Percentiles rank a stretch among this genome's conserved stretches.
Evolutionary conservation across 176 grass and related monocot genomes (phyloP).

Genomic region (Lolium perenne): DNA sequence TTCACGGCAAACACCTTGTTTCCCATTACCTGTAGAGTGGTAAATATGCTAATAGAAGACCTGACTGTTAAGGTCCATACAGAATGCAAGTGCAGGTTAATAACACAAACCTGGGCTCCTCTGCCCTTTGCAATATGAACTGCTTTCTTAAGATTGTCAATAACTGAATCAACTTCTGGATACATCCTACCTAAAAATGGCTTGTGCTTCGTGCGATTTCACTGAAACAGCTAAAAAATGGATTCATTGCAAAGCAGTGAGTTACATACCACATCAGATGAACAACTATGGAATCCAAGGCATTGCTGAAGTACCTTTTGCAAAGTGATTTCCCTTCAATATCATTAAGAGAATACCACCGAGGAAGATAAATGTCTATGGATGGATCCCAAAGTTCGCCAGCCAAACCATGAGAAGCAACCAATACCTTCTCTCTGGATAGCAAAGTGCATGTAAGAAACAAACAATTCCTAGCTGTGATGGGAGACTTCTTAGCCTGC

Average conservation of each 20-base stretch:
- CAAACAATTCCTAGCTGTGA: neutral
- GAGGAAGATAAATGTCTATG: conserved; percentile 57
- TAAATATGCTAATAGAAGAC: no score
- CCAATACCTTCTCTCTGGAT: conserved; percentile 55
- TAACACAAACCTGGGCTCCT: conserved; percentile 20
- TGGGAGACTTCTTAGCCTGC: no score
- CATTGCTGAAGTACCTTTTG: conserved; percentile 47
- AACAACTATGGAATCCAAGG: neutral
- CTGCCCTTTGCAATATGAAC: conserved; percentile 46
- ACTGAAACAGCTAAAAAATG: no score
- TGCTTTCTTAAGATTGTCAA: conserved; percentile 32
- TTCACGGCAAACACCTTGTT: neutral
- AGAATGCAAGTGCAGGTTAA: neutral
- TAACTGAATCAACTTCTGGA: no score
- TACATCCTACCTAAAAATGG: no score
- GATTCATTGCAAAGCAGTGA: no score
- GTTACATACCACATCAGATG: no score
- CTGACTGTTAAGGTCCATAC: no score
- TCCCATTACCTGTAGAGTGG: no score
- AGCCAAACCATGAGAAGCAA: conserved; percentile 59
- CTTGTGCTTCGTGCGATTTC: neutral
- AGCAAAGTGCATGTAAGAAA: conserved; percentile 25
- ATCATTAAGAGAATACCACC: conserved; percentile 39
- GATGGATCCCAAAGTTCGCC: conserved; percentile 59
- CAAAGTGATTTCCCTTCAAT: conserved; percentile 47